These are phyloP conservation scores for Apiotrichum gamsii DNA, from an alignment of 1,284 basidiomycete species.

Conservation along the genomic window DNA sequence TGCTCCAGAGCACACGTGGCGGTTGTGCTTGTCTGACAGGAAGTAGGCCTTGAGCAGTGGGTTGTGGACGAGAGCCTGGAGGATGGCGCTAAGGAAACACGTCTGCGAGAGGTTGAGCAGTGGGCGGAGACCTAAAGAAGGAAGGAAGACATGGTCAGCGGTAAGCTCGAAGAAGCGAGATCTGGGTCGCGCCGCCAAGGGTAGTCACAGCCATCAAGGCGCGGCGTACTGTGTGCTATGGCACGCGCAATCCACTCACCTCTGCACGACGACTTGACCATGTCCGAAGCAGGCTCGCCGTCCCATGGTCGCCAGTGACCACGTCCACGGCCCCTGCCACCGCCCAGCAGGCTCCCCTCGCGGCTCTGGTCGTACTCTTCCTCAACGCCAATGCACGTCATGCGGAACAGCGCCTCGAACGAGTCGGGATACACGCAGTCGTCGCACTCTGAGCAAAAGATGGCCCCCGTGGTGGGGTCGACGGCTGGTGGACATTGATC, in stretches of 20 bases:
- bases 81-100: conserved; percentile 87
- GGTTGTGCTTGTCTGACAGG: conserved; percentile 59
- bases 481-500: conserved; percentile 49
- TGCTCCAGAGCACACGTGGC: conserved; percentile 35
- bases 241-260: conserved; percentile 30
- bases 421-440: conserved; percentile 55
- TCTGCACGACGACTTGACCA: conserved; percentile 21
- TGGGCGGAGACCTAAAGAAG: conserved; percentile 66
- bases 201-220: background rate
- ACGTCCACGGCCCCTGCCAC: conserved; percentile 37
- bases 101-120: conserved; percentile 83
- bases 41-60: conserved; percentile 86
- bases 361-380: conserved; percentile 54
- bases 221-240: background rate
- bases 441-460: conserved; percentile 58
- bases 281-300: conserved; percentile 7
- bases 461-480: conserved; percentile 55
- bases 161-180: background rate
- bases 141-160: no score
- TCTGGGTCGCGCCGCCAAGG: no score
- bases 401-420: conserved; percentile 49
- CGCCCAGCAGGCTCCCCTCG: conserved; percentile 51
- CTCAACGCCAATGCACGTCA: conserved; percentile 50
- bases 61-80: conserved; percentile 90
- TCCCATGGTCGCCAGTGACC: conserved; percentile 32